Evolutionary conservation across 2,329 filamentous ascomycete species (phyloP).

Genomic region (Sclerotinia trifoliorum): DNA sequence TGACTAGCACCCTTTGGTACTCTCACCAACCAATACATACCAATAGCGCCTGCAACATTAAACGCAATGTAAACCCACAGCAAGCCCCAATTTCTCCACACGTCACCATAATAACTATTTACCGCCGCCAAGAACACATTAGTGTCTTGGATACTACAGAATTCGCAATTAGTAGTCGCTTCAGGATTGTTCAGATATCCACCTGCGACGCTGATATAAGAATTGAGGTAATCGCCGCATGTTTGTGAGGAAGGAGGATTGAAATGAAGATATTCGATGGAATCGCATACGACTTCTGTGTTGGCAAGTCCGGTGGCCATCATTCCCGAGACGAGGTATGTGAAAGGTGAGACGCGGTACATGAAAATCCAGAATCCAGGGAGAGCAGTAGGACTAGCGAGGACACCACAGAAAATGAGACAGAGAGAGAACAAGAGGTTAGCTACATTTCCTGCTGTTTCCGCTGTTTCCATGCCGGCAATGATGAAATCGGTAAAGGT

Average conservation of each 20-base stretch:
- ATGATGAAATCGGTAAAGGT: slow-evolving; percentile 81
- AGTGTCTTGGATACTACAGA: slow-evolving; percentile 52
- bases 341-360: slow-evolving; percentile 80
- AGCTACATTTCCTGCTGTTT: slow-evolving; percentile 73
- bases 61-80: slow-evolving; percentile 47
- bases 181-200: slow-evolving; percentile 54
- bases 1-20: slow-evolving; percentile 45
- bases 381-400: slow-evolving; percentile 60
- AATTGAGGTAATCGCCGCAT: slow-evolving; percentile 58
- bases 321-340: slow-evolving; percentile 75
- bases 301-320: slow-evolving; percentile 69
- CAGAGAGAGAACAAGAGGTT: slow-evolving; percentile 73
- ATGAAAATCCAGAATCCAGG: slow-evolving; percentile 83
- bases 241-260: slow-evolving; percentile 56
- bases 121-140: slow-evolving; percentile 52
- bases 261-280: slow-evolving; percentile 69
- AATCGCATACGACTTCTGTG: slow-evolving; percentile 62
- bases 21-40: slow-evolving; percentile 53
- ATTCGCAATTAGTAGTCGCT: slow-evolving; percentile 54
- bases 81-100: slow-evolving; percentile 69
- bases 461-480: slow-evolving; percentile 71
- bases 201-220: slow-evolving; percentile 50
- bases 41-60: slow-evolving; percentile 53
- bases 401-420: slow-evolving; percentile 75
- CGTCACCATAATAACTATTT: slow-evolving; percentile 53